A percentile compares a stretch with the other conserved stretches of the same genome.
phyloP scores from a whole-genome alignment of 805 yeast species.

The Cyberlindnera xishuangbannaensis region DNA sequence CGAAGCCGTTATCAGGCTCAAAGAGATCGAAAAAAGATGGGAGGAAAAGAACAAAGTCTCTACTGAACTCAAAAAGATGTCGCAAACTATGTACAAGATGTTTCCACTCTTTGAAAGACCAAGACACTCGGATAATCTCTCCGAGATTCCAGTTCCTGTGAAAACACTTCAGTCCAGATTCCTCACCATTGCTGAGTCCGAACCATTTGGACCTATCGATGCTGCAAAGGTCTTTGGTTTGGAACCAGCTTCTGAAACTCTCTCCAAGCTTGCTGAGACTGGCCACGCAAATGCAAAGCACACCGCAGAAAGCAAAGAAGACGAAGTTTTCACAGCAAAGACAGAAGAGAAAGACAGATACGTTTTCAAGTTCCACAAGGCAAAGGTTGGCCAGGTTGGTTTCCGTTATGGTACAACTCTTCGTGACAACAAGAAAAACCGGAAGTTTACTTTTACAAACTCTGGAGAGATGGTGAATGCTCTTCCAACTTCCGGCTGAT shows the following conservation, averaged over 20 bases:
- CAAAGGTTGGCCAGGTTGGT: constrained; percentile 82
- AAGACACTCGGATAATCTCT: constrained; percentile 59
- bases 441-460: constrained; percentile 66
- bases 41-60: constrained; percentile 44
- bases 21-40: constrained; percentile 60
- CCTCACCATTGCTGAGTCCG: constrained; percentile 86
- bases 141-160: constrained; percentile 90
- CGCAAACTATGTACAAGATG: constrained; percentile 64
- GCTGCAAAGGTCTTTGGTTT: constrained; percentile 81
- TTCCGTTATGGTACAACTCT: constrained; percentile 85
- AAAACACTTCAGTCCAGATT: constrained; percentile 79
- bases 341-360: constrained; percentile 44
- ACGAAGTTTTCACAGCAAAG: constrained; percentile 45
- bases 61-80: constrained; percentile 53
- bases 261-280: constrained; percentile 58
- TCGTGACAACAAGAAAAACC: constrained; percentile 83
- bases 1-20: constrained; percentile 77
- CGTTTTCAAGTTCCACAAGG: constrained; percentile 68
- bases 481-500: constrained; percentile 24
- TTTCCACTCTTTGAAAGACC: constrained; percentile 64
- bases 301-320: constrained; percentile 23
- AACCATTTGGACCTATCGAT: constrained; percentile 93
- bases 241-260: constrained; percentile 81
- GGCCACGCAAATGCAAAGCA: constrained; percentile 48
- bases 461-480: constrained; percentile 47